Evolutionary conservation across 805 yeast genomes (phyloP).

Genomic region (Lachancea lanzarotensis): DNA sequence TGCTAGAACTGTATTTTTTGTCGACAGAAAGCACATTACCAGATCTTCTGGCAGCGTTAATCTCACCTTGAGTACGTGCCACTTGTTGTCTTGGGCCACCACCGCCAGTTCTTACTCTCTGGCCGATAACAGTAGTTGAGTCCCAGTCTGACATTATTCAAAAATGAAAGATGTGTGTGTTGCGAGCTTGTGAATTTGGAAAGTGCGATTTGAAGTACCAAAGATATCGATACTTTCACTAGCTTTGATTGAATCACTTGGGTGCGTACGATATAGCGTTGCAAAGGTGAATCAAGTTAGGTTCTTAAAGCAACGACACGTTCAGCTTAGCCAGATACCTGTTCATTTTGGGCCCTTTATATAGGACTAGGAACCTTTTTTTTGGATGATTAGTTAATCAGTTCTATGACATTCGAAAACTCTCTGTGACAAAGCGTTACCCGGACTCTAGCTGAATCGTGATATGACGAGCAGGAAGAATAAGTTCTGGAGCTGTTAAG

Average conservation of each 20-base stretch:
- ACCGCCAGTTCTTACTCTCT: conserved; percentile 79
- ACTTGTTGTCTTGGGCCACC: conserved; percentile 83
- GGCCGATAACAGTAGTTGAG: conserved; percentile 80
- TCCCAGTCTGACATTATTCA: conserved; percentile 75
- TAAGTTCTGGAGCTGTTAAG: no score
- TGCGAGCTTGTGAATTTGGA: no score
- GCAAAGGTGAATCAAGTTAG: neutral
- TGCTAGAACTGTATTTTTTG: conserved; percentile 74
- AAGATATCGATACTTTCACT: neutral
- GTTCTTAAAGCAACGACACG: no score
- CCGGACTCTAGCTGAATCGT: neutral
- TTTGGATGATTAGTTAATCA: neutral
- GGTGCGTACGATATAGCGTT: no score
- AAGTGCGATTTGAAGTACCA: no score
- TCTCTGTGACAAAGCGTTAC: neutral
- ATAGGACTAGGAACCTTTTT: neutral
- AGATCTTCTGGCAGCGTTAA: conserved; percentile 90
- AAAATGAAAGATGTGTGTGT: neutral
- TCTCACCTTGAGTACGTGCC: conserved; percentile 67
- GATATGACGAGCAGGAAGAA: no score
- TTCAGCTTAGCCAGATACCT: no score
- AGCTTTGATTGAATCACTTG: no score
- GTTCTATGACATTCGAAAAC: neutral
- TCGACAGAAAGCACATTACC: conserved; percentile 88
- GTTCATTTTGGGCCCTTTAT: no score